Conservation (phyloP, 73 alveolate genomes). For the Uronychia setigera region DNA sequence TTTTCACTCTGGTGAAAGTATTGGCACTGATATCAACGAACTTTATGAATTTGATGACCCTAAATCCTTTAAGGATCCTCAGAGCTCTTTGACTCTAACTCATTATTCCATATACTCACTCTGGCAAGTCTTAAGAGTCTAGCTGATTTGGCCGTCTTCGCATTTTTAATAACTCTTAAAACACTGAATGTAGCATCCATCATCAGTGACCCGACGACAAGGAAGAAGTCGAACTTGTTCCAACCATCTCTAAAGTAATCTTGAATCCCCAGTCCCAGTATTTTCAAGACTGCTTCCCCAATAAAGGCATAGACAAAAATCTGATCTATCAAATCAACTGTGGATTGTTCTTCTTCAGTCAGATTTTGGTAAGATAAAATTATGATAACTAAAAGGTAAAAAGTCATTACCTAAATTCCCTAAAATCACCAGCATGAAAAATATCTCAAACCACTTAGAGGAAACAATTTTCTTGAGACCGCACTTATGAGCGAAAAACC, state of each 20-base stretch:
- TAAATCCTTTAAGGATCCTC: background rate
- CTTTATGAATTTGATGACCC: background rate
- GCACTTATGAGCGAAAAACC: background rate
- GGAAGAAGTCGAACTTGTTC: conserved; percentile 91
- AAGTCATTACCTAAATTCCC: background rate
- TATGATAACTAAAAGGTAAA: background rate
- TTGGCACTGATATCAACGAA: background rate
- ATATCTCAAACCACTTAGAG: conserved; percentile 23
- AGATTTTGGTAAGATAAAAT: background rate
- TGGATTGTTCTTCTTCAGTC: background rate
- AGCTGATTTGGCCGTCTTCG: background rate
- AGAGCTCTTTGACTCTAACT: conserved; percentile 5
- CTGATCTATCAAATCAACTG: conserved; percentile 31
- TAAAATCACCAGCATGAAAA: conserved; percentile 1
- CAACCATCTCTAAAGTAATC: conserved; percentile 83
- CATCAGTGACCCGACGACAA: conserved; percentile 77
- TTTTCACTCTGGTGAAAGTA: conserved; percentile 15
- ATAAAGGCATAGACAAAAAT: conserved; percentile 69
- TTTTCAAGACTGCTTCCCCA: conserved; percentile 76
- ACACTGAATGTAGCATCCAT: conserved; percentile 3
- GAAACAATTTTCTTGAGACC: conserved; percentile 3
- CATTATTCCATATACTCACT: background rate
- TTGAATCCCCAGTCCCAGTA: conserved; percentile 69
- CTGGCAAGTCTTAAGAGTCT: background rate
- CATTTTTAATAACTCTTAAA: conserved; percentile 1